Evolutionary conservation across 2,329 filamentous ascomycete species (phyloP), one percentile per base, ranked within the genome.

Genomic region (Tolypocladium endophyticum): DNA sequence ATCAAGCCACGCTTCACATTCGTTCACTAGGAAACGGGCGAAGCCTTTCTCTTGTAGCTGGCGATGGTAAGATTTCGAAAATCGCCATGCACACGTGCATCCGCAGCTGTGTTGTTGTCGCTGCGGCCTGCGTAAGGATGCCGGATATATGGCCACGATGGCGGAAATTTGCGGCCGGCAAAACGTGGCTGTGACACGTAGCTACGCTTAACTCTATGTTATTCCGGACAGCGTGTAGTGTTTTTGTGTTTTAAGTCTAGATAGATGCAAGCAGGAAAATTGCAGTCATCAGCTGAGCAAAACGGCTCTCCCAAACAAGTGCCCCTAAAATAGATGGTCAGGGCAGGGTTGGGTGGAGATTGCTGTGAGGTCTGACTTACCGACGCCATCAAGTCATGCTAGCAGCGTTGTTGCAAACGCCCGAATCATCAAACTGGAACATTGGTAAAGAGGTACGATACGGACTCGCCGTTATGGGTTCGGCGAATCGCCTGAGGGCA

Each of bases 361-460:
- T n/a, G 28, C 28, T n/a, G 50, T 9, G 4, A 53, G 30, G 50
- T 28, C 39, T 8, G 28, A 56, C 55, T n/a, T 57, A 57, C 55
- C 55, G 30, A 57, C 28, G 55, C 55, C 55, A 38, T 28, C 7
- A 55, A 23, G 38, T 33, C 45, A 57, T 54, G 47, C 63, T 64
- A 61, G 56, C 57, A 35, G 50, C 47, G 30, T 25, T 36, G 58
- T 28, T 58, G 65, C 62, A 62, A 63, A 61, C 53, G 58, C 58
- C 33, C 50, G 52, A 28, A 28, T 54, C 58, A 52, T 67, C 64
- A 80, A 20, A 80, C 77, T 2, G 85, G 85, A 52, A 84, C 85
- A 70, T 88, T 85, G 62, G 81, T 86, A 74, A 88, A 88, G 57
- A 88, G 73, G 69, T 87, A 88, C 30, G 83, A 87, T 28, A 88